phyloP scores from a whole-genome alignment of 306 rosid species.

The Castanospermum australe region DNA sequence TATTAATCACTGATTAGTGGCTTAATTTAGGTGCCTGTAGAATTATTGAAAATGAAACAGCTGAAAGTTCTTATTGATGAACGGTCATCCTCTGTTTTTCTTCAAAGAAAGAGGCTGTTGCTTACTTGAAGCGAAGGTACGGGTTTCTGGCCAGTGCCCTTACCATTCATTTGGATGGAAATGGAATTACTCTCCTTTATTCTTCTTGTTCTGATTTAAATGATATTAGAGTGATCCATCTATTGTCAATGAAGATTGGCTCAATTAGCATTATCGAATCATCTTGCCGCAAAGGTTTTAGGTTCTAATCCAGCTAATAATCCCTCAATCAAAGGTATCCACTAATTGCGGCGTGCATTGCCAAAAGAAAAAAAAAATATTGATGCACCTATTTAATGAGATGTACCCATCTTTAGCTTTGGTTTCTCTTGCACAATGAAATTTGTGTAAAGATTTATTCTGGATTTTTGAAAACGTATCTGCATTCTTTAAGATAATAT shows the following conservation, averaged over 20 bases:
- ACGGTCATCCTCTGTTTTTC: conserved; percentile 41
- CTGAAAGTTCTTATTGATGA: conserved; percentile 53
- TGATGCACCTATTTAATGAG: not conserved
- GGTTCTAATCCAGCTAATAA: too few species aligned
- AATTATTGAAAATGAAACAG: conserved; percentile 59
- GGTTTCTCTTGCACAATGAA: not conserved
- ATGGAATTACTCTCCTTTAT: not conserved
- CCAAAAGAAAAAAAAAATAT: too few species aligned
- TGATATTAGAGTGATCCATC: not conserved
- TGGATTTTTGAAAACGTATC: not conserved
- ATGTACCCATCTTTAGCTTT: not conserved
- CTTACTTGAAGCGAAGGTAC: conserved; percentile 59
- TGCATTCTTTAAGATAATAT: not conserved
- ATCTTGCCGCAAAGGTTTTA: too few species aligned
- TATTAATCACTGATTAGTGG: conserved; percentile 6
- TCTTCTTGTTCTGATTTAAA: not conserved
- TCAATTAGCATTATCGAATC: too few species aligned
- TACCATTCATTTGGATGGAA: not conserved
- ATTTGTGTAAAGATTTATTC: not conserved
- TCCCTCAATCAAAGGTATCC: too few species aligned
- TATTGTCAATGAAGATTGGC: too few species aligned
- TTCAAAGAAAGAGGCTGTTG: conserved; percentile 52
- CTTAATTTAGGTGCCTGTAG: conserved; percentile 47
- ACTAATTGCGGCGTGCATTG: too few species aligned
- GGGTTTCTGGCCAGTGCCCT: not conserved